These are phyloP conservation scores for Globisporangium echinulatum DNA, from an alignment of 352 stramenopile genomes.

Conservation along the genomic window DNA sequence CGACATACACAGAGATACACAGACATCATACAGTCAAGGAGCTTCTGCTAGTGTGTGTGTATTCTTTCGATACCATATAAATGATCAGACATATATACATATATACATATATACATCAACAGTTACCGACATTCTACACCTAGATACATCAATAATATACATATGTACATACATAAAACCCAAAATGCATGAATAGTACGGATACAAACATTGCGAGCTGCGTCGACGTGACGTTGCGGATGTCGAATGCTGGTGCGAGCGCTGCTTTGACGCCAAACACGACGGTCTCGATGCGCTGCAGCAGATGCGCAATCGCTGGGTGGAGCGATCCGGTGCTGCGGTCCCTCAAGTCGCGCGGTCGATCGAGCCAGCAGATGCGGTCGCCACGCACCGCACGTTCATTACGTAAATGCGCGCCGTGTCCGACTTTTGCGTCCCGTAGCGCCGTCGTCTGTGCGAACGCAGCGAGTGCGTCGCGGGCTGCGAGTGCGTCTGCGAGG, in stretches of 20 bases:
- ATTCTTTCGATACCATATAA: too few relatives aligned
- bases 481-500: slow-evolving; percentile 19
- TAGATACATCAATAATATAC: not conserved
- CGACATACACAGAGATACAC: not conserved
- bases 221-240: slow-evolving; percentile 65
- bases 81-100: too few relatives aligned
- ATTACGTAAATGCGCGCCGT: slow-evolving; percentile 30
- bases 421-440: slow-evolving; percentile 42
- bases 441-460: slow-evolving; percentile 24
- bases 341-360: slow-evolving; percentile 26
- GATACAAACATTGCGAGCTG: slow-evolving; percentile 75
- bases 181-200: slow-evolving; percentile 2
- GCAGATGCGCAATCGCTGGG: slow-evolving; percentile 32
- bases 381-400: slow-evolving; percentile 49
- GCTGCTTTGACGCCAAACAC: slow-evolving; percentile 50
- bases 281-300: slow-evolving; percentile 42
- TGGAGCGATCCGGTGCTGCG: slow-evolving; percentile 5
- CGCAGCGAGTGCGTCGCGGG: slow-evolving; percentile 31
- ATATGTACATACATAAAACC: not conserved
- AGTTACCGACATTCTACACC: not conserved
- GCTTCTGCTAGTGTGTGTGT: not conserved
- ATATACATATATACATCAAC: not conserved
- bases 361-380: slow-evolving; percentile 60
- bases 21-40: slow-evolving; percentile 6
- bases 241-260: slow-evolving; percentile 30